Percentiles rank a stretch among this genome's conserved stretches.
Conservation (phyloP, 2,329 filamentous ascomycete species). For the Aureobasidium uvarum region DNA sequence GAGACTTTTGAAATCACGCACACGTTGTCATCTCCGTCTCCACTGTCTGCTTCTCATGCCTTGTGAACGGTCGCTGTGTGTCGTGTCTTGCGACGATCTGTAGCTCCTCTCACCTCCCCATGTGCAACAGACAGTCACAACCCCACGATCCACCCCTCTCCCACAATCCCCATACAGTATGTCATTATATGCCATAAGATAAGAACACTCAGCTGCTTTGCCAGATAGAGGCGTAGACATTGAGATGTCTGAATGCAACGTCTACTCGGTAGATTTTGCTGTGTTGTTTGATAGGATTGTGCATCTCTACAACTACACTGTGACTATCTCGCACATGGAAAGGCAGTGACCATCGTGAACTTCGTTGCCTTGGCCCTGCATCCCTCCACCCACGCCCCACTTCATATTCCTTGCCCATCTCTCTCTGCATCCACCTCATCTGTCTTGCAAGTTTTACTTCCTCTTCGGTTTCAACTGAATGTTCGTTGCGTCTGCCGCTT, state of each 20-base stretch:
- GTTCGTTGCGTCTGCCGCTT: background rate
- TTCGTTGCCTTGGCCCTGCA: background rate
- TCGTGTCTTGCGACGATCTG: background rate
- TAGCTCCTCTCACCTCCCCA: background rate
- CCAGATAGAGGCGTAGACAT: background rate
- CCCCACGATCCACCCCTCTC: background rate
- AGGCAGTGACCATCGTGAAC: background rate
- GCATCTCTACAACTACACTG: no score
- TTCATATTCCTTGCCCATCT: conserved; percentile 1
- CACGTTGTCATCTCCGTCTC: background rate
- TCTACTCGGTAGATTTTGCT: no score
- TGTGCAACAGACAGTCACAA: background rate
- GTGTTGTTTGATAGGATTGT: no score
- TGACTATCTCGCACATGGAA: no score
- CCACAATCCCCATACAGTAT: no score
- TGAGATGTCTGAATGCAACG: background rate
- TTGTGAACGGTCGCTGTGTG: background rate
- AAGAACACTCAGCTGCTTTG: background rate
- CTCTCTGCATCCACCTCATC: background rate
- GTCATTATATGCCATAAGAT: no score
- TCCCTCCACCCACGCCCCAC: conserved; percentile 2
- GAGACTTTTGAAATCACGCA: conserved; percentile 20
- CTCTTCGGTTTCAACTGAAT: background rate
- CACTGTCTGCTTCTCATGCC: background rate
- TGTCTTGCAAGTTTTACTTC: background rate